phyloP scores from a whole-genome alignment of 2,329 filamentous ascomycete species.

The Ustulina deusta region DNA sequence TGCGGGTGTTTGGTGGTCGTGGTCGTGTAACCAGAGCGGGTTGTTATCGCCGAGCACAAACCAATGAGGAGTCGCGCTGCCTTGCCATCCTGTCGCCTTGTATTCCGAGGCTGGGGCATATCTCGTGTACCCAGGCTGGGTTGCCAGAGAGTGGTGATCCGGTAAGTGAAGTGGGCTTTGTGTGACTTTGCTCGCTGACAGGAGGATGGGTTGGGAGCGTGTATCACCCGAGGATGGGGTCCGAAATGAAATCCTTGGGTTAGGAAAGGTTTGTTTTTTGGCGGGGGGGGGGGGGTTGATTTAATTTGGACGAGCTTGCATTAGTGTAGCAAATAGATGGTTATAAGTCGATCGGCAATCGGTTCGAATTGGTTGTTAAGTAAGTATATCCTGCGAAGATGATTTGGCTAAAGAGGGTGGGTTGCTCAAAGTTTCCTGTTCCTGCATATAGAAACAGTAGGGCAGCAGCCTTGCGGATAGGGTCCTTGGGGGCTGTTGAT shows the following conservation, averaged over 20 bases:
- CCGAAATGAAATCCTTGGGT: background rate
- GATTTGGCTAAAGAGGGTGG: background rate
- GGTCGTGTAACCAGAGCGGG: background rate
- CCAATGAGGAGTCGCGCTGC: background rate
- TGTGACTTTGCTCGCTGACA: constrained; percentile 7
- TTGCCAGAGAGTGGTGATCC: background rate
- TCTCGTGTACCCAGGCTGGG: background rate
- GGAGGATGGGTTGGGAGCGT: background rate
- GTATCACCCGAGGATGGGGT: constrained; percentile 6
- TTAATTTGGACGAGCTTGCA: background rate
- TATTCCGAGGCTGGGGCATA: constrained; percentile 1
- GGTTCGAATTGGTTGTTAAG: background rate
- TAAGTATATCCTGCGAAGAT: background rate
- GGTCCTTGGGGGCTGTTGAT: background rate
- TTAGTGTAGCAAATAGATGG: background rate
- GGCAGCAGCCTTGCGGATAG: background rate
- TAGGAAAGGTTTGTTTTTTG: background rate
- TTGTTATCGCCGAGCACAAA: constrained; percentile 1
- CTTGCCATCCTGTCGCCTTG: background rate
- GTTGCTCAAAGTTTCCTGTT: background rate
- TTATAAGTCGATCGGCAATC: background rate
- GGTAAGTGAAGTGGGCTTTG: background rate
- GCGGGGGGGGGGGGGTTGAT: too few species aligned
- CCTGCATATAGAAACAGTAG: background rate
- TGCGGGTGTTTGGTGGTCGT: background rate